Conservation (phyloP, 768 basidiomycete genomes). For the Suillus clintonianus region DNA sequence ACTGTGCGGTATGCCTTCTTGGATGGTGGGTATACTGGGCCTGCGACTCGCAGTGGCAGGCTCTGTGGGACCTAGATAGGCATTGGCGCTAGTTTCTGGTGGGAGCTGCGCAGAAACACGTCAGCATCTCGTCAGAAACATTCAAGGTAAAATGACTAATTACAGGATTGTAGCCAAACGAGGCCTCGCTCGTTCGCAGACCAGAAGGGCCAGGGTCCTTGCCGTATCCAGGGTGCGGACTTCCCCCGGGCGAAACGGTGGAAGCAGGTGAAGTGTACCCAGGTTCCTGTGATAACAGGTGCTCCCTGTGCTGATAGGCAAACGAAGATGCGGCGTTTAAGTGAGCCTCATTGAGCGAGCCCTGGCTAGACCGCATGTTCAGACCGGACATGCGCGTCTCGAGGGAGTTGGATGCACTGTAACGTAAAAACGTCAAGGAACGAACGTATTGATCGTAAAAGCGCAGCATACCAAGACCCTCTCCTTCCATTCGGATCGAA, state of each 20-base stretch:
- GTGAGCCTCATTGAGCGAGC: slow-evolving; percentile 32
- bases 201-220: slow-evolving; percentile 23
- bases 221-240: slow-evolving; percentile 29
- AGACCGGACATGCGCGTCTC: slow-evolving; percentile 32
- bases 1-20: slow-evolving; percentile 22
- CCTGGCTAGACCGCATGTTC: slow-evolving; percentile 36
- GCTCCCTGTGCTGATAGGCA: slow-evolving; percentile 22
- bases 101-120: background rate
- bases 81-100: slow-evolving; percentile 8
- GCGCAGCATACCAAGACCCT: slow-evolving; percentile 28
- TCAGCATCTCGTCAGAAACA: background rate
- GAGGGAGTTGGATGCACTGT: slow-evolving; percentile 32
- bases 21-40: slow-evolving; percentile 20
- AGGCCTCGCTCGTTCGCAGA: slow-evolving; percentile 21
- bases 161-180: slow-evolving; percentile 30
- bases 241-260: slow-evolving; percentile 43
- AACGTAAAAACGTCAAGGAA: slow-evolving; percentile 10
- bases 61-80: slow-evolving; percentile 24
- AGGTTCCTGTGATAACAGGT: slow-evolving; percentile 26
- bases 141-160: background rate
- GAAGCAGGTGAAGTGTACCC: slow-evolving; percentile 47
- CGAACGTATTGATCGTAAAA: slow-evolving; percentile 9
- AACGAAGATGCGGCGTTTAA: slow-evolving; percentile 18
- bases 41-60: slow-evolving; percentile 23
- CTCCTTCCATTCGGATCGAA: slow-evolving; percentile 37